These are phyloP conservation scores for Ambrosiella beaveri DNA, from an alignment of 2,329 filamentous ascomycete genomes.

Conservation along the genomic window DNA sequence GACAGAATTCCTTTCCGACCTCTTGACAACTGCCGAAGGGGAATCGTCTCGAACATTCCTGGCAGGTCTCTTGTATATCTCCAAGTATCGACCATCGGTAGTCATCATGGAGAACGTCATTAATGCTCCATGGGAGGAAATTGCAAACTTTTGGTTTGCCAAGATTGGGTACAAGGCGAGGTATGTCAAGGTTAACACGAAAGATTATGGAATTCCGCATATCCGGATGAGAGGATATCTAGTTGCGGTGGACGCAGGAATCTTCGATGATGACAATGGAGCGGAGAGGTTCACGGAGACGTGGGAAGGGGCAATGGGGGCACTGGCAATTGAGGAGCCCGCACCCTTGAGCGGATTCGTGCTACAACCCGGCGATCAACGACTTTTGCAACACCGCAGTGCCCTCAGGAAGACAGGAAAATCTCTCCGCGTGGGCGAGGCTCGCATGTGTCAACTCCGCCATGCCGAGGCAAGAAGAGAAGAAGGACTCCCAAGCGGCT, in stretches of 20 bases:
- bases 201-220: constrained; percentile 58
- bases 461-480: constrained; percentile 38
- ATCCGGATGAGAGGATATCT: constrained; percentile 45
- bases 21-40: constrained; percentile 36
- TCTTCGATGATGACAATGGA: constrained; percentile 18
- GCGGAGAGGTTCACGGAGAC: constrained; percentile 17
- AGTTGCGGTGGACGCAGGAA: constrained; percentile 31
- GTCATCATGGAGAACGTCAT: constrained; percentile 58
- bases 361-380: constrained; percentile 34
- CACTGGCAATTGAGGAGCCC: constrained; percentile 35
- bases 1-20: constrained; percentile 30
- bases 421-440: constrained; percentile 23
- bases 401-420: constrained; percentile 24
- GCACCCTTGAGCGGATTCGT: constrained; percentile 46
- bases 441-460: constrained; percentile 39
- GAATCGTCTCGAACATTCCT: constrained; percentile 50
- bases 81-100: constrained; percentile 38
- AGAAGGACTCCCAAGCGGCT: constrained; percentile 27
- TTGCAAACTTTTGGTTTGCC: constrained; percentile 24
- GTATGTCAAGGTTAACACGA: constrained; percentile 42
- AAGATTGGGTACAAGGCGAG: constrained; percentile 37
- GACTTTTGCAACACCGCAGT: constrained; percentile 33
- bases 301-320: constrained; percentile 28
- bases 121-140: constrained; percentile 39
- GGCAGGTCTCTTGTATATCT: constrained; percentile 40